Conservation (phyloP, 345 rosid species). For the Linum usitatissimum region DNA sequence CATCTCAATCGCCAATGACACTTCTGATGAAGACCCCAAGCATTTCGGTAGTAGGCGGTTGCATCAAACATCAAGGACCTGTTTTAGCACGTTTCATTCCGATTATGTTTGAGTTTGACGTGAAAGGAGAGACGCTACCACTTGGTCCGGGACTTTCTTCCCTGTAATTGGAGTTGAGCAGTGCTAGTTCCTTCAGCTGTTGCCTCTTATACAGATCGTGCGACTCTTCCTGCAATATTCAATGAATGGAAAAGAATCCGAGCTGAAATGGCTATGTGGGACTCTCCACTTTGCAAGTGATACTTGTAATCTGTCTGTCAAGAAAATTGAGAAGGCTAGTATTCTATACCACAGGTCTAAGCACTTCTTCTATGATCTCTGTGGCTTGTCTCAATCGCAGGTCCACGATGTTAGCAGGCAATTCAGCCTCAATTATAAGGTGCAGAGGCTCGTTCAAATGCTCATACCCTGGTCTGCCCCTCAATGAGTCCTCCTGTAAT, state of each 20-base stretch:
- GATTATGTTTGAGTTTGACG: constrained; percentile 46
- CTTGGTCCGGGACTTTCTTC: constrained; percentile 98
- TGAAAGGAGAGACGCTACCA: constrained; percentile 85
- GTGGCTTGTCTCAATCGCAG: constrained; percentile 39
- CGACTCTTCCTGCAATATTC: constrained; percentile 67
- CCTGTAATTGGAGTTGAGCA: constrained; percentile 81
- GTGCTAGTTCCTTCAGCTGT: constrained; percentile 82
- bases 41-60: too few relatives aligned
- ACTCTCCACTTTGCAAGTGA: background rate
- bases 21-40: too few relatives aligned
- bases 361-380: constrained; percentile 73
- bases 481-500: constrained; percentile 33
- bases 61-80: constrained; percentile 36
- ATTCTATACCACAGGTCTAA: constrained; percentile 72
- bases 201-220: constrained; percentile 93
- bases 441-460: constrained; percentile 44
- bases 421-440: constrained; percentile 38
- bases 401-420: constrained; percentile 39
- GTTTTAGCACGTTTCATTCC: constrained; percentile 97
- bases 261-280: background rate
- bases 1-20: too few relatives aligned
- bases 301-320: too few relatives aligned
- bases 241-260: background rate
- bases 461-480: constrained; percentile 44
- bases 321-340: background rate